Percentiles rank a stretch among this genome's conserved stretches.
Evolutionary conservation across 495 filamentous ascomycete species (phyloP).

Genomic region (Annulohypoxylon stygium): DNA sequence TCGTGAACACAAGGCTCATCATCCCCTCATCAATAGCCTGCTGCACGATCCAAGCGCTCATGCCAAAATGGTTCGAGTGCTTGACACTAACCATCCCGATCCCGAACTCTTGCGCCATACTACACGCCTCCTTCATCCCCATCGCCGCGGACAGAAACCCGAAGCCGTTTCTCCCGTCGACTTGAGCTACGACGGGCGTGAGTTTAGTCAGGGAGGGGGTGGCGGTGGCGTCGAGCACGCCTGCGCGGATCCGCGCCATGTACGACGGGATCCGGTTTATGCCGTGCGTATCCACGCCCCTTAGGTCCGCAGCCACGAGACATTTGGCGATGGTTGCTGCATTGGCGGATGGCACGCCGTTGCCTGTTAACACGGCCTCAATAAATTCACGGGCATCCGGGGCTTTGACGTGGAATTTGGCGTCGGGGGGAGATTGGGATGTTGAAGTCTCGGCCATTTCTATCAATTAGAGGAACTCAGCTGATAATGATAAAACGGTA

Average conservation of each 20-base stretch:
- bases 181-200: conserved; percentile 74
- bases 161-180: conserved; percentile 81
- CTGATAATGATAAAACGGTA: background rate
- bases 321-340: conserved; percentile 71
- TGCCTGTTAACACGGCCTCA: conserved; percentile 48
- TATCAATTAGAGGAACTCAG: background rate
- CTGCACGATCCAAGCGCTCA: conserved; percentile 82
- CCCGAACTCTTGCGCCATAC: conserved; percentile 73
- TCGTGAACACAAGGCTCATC: conserved; percentile 84
- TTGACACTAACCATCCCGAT: conserved; percentile 80
- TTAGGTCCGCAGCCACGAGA: conserved; percentile 78
- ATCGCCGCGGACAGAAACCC: conserved; percentile 75
- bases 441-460: conserved; percentile 43
- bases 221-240: conserved; percentile 70
- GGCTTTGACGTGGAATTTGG: conserved; percentile 33
- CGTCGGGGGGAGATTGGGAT: conserved; percentile 27
- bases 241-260: conserved; percentile 75
- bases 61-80: conserved; percentile 85
- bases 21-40: conserved; percentile 78
- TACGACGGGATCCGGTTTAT: conserved; percentile 82
- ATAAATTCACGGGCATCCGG: conserved; percentile 38
- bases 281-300: conserved; percentile 83
- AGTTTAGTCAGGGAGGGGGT: conserved; percentile 67
- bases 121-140: conserved; percentile 73
- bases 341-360: conserved; percentile 68